Evolutionary conservation across 1,139 yeast species (phyloP), one percentile per base, ranked within the genome.

Genomic region (Waltiozyma sp.): DNA sequence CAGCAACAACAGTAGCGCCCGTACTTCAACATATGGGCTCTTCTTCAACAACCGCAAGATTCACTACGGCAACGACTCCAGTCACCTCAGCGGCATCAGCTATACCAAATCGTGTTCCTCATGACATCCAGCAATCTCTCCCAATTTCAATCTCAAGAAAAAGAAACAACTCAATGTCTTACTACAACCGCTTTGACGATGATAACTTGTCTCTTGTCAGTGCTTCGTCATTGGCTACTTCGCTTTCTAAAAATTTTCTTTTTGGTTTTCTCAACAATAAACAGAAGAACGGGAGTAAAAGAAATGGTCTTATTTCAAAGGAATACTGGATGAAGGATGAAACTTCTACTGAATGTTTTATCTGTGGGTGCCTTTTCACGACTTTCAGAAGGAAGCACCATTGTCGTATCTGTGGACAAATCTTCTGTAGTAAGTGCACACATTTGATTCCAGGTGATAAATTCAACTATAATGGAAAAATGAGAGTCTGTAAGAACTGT

Each of bases 281-380:
- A 40, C 58, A 56, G 45, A 55, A 57, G 40, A 55, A 52, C 36
- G 52, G 48, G 19, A 55, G 57, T 49, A 66, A 65, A 39, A 44
- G 51, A 5, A 55, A 56, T 21, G 60, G 61, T 0, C 72, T 54
- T 62, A 66, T 79, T 2, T 80, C 84, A 0, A 73, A 72, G 42
- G 85, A 83, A 55, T 86, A 83, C 57, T 86, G 95, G 95, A 86
- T 86, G 95, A 83, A 85, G 58, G 95, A 86, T 61, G 85, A 86
- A 41, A 82, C 83, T 56, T 91, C 88, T 0, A 73, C 80, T 7
- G 91, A 85, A 48, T 86, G 95, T 56, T 78, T 85, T 49, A 72
- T 80, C 34, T 86, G 95, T 56, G 81, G 82, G 42, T 72, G 77
- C 45, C 74, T 78, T 0, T 86, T 86, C 57, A 76, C 85, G 8